Conservation (phyloP, 164 flowering plant genomes). For the Dillenia suffruticosa region DNA sequence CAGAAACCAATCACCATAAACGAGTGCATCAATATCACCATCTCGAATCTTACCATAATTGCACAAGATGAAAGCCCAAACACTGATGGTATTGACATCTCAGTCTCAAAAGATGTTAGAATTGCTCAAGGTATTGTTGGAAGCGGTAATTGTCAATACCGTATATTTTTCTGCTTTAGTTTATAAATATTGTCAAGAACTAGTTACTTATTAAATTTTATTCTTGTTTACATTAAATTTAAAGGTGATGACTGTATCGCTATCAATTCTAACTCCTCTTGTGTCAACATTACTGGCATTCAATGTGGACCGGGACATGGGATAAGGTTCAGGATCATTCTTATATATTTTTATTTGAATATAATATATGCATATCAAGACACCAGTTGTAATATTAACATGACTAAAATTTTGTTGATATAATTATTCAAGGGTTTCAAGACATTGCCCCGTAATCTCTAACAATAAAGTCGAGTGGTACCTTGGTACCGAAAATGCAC, state of each 20-base stretch:
- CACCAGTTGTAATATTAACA: no score
- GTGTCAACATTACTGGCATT: slow-evolving; percentile 29
- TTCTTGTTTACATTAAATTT: neutral
- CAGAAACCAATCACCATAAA: slow-evolving; percentile 9
- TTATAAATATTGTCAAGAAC: neutral
- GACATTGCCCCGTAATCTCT: neutral
- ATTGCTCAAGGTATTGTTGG: slow-evolving; percentile 11
- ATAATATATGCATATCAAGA: no score
- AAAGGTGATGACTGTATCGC: slow-evolving; percentile 66
- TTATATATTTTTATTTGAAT: no score
- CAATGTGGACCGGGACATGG: slow-evolving; percentile 67
- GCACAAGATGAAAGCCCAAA: slow-evolving; percentile 30
- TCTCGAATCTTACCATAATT: slow-evolving; percentile 11
- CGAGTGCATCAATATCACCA: neutral
- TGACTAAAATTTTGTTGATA: no score
- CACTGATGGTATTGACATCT: slow-evolving; percentile 31
- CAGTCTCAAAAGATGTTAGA: slow-evolving; percentile 7
- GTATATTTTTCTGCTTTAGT: neutral
- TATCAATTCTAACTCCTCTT: slow-evolving; percentile 20
- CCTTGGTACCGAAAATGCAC: no score
- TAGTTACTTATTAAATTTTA: neutral
- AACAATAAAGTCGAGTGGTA: neutral
- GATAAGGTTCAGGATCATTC: slow-evolving; percentile 31
- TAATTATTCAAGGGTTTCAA: no score
- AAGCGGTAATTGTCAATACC: slow-evolving; percentile 10